phyloP scores from a whole-genome alignment of 2,329 filamentous ascomycete species.

The Stagonosporopsis rhizophila region DNA sequence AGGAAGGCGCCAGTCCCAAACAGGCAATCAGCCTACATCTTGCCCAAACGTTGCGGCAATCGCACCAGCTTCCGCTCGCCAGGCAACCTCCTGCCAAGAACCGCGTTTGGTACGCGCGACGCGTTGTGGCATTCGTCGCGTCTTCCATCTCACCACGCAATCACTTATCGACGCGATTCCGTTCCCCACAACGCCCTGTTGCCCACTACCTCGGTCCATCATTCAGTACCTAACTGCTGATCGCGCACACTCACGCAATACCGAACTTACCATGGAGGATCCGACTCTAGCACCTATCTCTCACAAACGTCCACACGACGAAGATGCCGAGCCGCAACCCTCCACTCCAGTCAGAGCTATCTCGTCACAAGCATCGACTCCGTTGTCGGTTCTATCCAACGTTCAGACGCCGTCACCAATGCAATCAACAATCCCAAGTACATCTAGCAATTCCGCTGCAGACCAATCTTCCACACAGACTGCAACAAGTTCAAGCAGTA shows the following conservation, averaged over 20 bases:
- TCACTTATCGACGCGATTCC: background rate
- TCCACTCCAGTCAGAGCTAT: conserved; percentile 39
- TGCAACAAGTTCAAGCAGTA: conserved; percentile 15
- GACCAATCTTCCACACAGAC: conserved; percentile 13
- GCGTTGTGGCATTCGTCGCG: conserved; percentile 26
- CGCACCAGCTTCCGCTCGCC: conserved; percentile 10
- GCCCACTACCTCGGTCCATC: background rate
- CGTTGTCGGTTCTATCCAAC: conserved; percentile 41
- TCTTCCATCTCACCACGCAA: background rate
- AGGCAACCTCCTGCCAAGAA: conserved; percentile 23
- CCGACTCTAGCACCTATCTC: conserved; percentile 25
- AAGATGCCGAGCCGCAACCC: conserved; percentile 32
- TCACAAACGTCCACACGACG: conserved; percentile 46
- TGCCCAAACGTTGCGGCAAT: conserved; percentile 20
- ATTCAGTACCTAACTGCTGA: background rate
- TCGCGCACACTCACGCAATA: background rate
- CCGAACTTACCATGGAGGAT: conserved; percentile 38
- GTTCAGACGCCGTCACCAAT: conserved; percentile 43
- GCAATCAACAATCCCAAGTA: conserved; percentile 22
- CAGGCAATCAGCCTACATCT: conserved; percentile 27
- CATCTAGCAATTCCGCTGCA: conserved; percentile 23
- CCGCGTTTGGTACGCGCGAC: conserved; percentile 31
- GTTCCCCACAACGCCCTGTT: background rate
- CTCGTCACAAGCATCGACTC: conserved; percentile 39
- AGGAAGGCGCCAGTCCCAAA: conserved; percentile 21